Evolutionary conservation across 139 green algal genomes (phyloP), one percentile per base, ranked within the genome.

Genomic region (Chlorella sp.): DNA sequence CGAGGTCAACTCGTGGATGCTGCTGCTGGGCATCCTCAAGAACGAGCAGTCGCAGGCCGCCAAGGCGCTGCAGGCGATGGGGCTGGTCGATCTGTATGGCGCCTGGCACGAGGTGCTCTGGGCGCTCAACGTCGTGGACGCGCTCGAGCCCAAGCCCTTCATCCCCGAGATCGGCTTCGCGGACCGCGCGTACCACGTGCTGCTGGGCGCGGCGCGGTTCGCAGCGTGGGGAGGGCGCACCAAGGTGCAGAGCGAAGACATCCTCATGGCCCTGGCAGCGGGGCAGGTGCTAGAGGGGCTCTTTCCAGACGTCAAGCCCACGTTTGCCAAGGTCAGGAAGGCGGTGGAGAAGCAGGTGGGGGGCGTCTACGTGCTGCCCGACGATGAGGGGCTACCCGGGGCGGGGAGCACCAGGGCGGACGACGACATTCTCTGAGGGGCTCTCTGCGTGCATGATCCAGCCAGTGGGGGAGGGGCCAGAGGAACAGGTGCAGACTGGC

Each of bases 21-120:
- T 89, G 3, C 59, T 89, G 62, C 65, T 89, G 51, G 84, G 75
- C 29, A 67, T 89, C 31, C 74, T 89, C 3, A 85, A 84, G 71
- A 71, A 83, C 17, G 84, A 89, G 68, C 59, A 51, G 1, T 78
- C 68, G 73, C 69, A 34, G 5, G 78, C 75, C 0, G 67, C 72
- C 0, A 73, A 79, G 30, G 71, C 83, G 55, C 71, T 89, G 1
- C 69, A 76, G 24, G 42, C 71, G 3, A 62, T 85, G 32, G 84
- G 84, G 1, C 64, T 89, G 34, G 64, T 73, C n/a, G 84, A 89
- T 71, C 42, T 84, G 4, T 86, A 86, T 51, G 78, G 78, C 26
- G 84, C 84, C 1, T 89, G 84, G 84, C 71, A 89, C 35, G 84
- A 89, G 70, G 69, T 87, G 31, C 73, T 89, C 32, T 89, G 84